Conservation (phyloP, 805 yeast genomes). For the Candida tammaniensis region DNA sequence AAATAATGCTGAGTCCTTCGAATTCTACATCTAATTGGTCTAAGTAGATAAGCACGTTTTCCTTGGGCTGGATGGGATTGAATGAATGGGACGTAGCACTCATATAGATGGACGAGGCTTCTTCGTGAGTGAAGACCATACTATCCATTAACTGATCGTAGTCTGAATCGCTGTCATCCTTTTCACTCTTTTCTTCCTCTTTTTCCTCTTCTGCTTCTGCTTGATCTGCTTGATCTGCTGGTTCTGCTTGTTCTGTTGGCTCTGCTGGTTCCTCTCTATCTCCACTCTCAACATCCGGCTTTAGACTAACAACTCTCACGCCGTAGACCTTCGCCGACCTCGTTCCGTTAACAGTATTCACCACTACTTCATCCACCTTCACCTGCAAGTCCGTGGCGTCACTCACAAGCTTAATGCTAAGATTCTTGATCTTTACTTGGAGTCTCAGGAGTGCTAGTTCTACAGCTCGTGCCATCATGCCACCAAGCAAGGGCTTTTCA, state of each 20-base stretch:
- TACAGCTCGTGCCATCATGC: slow-evolving; percentile 60
- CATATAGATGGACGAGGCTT: slow-evolving; percentile 73
- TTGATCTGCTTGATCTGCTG: slow-evolving; percentile 10
- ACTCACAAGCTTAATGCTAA: slow-evolving; percentile 48
- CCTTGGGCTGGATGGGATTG: slow-evolving; percentile 4
- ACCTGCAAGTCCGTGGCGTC: slow-evolving; percentile 39
- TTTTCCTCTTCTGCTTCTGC: slow-evolving; percentile 19
- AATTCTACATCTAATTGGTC: slow-evolving; percentile 42
- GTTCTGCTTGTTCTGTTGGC: slow-evolving; percentile 2
- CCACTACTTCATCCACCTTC: slow-evolving; percentile 26
- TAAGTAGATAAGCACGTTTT: slow-evolving; percentile 20
- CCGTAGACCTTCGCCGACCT: slow-evolving; percentile 42
- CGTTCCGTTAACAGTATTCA: slow-evolving; percentile 45
- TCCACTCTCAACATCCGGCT: slow-evolving; percentile 38
- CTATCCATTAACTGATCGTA: slow-evolving; percentile 43
- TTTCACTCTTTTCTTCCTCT: slow-evolving; percentile 28
- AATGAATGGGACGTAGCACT: slow-evolving; percentile 67
- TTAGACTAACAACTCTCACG: slow-evolving; percentile 36
- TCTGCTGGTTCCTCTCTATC: slow-evolving; percentile 11
- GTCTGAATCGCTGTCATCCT: slow-evolving; percentile 17
- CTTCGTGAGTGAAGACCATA: slow-evolving; percentile 63
- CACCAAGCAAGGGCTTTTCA: slow-evolving; percentile 37
- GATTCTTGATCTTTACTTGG: slow-evolving; percentile 46
- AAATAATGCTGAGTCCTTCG: slow-evolving; percentile 40
- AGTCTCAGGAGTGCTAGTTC: slow-evolving; percentile 66